phyloP scores from a whole-genome alignment of 2,329 filamentous ascomycete species.

The Dichotomopilus funicola region DNA sequence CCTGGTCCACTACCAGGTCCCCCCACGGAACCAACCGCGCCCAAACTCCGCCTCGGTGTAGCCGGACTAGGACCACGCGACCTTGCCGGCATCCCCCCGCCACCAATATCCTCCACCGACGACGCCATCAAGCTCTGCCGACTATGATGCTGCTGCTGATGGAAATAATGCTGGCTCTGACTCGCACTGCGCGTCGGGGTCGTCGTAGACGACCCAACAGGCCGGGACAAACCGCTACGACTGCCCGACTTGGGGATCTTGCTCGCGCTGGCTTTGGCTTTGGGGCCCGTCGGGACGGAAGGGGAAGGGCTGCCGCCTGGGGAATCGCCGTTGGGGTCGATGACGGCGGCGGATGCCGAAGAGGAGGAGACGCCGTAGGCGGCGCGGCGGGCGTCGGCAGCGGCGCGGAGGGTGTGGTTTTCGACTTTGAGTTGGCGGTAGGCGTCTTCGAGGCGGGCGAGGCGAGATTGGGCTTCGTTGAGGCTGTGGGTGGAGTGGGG shows the following conservation, averaged over 20 bases:
- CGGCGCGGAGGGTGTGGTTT: constrained; percentile 61
- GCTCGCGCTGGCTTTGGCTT: constrained; percentile 30
- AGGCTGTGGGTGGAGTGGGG: constrained; percentile 16
- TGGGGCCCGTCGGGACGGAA: constrained; percentile 48
- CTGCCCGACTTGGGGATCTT: constrained; percentile 11
- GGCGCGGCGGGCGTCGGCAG: constrained; percentile 51
- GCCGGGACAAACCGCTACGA: constrained; percentile 18
- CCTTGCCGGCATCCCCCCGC: neutral
- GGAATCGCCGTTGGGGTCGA: constrained; percentile 26
- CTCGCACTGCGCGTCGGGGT: constrained; percentile 18
- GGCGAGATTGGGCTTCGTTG: constrained; percentile 39
- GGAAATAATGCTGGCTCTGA: constrained; percentile 19
- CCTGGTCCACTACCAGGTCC: too few relatives aligned
- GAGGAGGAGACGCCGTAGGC: constrained; percentile 29
- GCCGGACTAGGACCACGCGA: neutral
- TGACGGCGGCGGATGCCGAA: constrained; percentile 24
- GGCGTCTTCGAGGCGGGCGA: constrained; percentile 52
- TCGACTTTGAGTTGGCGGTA: constrained; percentile 60
- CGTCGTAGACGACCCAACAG: constrained; percentile 8
- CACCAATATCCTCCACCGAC: neutral
- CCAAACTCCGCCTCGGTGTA: neutral
- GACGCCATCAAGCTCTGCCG: neutral
- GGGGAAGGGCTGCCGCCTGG: constrained; percentile 44
- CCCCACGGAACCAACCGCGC: too few relatives aligned
- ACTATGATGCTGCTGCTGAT: constrained; percentile 8